Conservation (phyloP, 2,329 filamentous ascomycete genomes). For the Cladophialophora chaetospira region DNA sequence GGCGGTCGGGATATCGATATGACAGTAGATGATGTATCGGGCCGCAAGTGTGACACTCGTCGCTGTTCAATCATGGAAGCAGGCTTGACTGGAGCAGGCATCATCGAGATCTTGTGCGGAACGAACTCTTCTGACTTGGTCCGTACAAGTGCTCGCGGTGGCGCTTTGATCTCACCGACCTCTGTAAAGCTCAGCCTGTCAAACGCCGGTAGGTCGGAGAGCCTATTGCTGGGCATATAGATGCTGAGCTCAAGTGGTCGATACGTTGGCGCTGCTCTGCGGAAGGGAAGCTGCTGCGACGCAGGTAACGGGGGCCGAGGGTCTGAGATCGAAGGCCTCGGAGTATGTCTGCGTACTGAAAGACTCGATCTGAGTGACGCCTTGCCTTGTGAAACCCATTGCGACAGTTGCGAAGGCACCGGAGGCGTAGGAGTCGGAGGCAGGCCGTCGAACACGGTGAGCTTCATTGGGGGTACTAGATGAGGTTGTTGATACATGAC, state of each 20-base stretch:
- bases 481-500: slow-evolving; percentile 49
- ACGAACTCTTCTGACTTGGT: slow-evolving; percentile 32
- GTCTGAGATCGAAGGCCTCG: slow-evolving; percentile 43
- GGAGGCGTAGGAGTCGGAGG: slow-evolving; percentile 39
- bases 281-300: slow-evolving; percentile 24
- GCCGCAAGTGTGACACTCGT: slow-evolving; percentile 17
- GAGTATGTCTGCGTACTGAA: slow-evolving; percentile 40
- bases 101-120: slow-evolving; percentile 18
- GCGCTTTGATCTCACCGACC: slow-evolving; percentile 35
- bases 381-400: slow-evolving; percentile 44
- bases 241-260: slow-evolving; percentile 52
- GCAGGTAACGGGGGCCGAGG: slow-evolving; percentile 35
- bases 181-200: slow-evolving; percentile 41
- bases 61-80: slow-evolving; percentile 32
- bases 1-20: slow-evolving; percentile 29
- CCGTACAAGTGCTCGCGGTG: slow-evolving; percentile 39
- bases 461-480: slow-evolving; percentile 50
- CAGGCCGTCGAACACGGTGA: slow-evolving; percentile 45
- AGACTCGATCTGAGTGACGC: slow-evolving; percentile 47
- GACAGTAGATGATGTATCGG: slow-evolving; percentile 25
- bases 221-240: slow-evolving; percentile 45
- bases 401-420: slow-evolving; percentile 37
- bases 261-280: slow-evolving; percentile 35
- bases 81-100: slow-evolving; percentile 25
- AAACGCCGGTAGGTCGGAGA: slow-evolving; percentile 50